Base-by-base conservation (phyloP, 1,284 basidiomycete species). In the Cryptococcus sp. region DNA sequence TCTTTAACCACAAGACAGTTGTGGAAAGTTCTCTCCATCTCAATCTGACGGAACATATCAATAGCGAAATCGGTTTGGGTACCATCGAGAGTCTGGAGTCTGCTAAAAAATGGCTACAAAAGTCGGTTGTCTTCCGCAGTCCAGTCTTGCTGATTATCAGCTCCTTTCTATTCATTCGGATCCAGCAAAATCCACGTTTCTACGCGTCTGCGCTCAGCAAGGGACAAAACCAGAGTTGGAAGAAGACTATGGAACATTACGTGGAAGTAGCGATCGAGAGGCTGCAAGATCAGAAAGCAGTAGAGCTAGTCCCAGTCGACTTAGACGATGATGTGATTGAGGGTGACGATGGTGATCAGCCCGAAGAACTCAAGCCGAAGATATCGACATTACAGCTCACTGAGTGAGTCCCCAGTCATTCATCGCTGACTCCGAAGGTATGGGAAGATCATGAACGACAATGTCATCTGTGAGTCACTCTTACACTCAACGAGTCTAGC, bases 41-140 rank as follows among this genome's bases (percentile, higher is more conserved):
- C 18, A 9, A 5, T 13, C 46, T 50, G 32, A 52, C 43, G 22
- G 7, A 39, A 73, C 70, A 96, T 69, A 76, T 97, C 62, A 96
- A 96, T 67, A 91, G 90, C 2, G 93, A 97, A 75, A 86, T 96
- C 48, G 85, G 85, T 0, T 79, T 96, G 7, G 82, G 84, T 2
- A 92, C 89, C 0, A 91, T 94, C 61, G 82, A 77, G 2, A 79
- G 80, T 56, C 59, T 87, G 3, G 71, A 78, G 2, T 81, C 81
- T 4, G 91, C 89, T 1, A 61, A 75, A 32, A 77, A 80, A 11
- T 96, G 92, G 92, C 76, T 91, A 34, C 82, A 80, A 46, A 81
- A 79, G 71, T 68, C 32, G 32, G 57, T 43, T 14, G 11, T 7
- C 2, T 10, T 11, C 21, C 28, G 19, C 16, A 14, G 45, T n/a